These are phyloP conservation scores for Fusarium gaditjirri DNA, from an alignment of 2,329 filamentous ascomycete species.

Conservation along the genomic window DNA sequence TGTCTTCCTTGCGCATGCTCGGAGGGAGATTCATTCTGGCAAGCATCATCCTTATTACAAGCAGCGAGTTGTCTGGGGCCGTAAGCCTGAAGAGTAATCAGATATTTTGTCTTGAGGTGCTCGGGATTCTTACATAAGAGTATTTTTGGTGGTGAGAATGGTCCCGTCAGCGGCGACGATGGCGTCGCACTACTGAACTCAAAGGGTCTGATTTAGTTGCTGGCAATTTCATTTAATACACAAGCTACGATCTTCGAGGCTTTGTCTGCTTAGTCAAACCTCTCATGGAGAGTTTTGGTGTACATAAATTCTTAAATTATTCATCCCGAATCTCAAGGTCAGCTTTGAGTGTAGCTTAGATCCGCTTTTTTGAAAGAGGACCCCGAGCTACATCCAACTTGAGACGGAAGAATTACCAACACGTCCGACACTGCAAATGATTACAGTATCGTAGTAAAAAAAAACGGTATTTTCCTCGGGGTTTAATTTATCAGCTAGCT, in stretches of 20 bases:
- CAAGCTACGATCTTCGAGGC: neutral
- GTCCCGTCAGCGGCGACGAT: neutral
- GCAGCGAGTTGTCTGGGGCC: conserved; percentile 8
- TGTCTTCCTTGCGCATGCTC: conserved; percentile 8
- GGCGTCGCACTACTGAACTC: neutral
- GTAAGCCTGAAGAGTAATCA: neutral
- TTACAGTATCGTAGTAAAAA: neutral
- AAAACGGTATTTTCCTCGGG: rapidly evolving
- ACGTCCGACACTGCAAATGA: neutral
- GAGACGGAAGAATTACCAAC: neutral
- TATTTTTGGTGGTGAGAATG: neutral
- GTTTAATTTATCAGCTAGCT: neutral
- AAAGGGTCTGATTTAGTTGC: neutral
- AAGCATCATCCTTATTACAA: conserved; percentile 10
- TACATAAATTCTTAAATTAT: neutral
- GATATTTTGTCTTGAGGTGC: rapidly evolving
- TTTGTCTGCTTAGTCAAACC: rapidly evolving
- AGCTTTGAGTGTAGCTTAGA: neutral
- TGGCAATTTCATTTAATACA: neutral
- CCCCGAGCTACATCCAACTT: rapidly evolving
- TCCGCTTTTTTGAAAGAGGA: neutral
- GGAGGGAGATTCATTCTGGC: neutral
- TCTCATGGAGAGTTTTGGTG: rapidly evolving
- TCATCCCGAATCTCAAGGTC: neutral
- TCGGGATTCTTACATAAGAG: neutral